Evolutionary conservation across 1,284 basidiomycete species (phyloP), one percentile per base, ranked within the genome.

Genomic region (Amanita bisporigera): DNA sequence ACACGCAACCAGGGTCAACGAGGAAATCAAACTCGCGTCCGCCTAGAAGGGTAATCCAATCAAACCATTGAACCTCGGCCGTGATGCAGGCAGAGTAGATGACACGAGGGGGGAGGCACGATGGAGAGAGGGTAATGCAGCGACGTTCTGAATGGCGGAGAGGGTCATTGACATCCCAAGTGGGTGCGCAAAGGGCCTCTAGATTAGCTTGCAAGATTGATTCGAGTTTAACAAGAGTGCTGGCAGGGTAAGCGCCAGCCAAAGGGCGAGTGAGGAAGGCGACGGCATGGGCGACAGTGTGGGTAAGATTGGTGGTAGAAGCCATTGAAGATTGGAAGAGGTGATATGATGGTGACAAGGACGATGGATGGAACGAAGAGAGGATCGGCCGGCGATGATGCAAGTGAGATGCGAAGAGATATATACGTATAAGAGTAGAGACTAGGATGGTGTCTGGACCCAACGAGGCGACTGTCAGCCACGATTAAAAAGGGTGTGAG

Each of bases 1-100:
- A 89, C 70, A 94, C 86, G 75, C 85, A 87, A 66, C 90, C 91
- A 66, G 92, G 92, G 77, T 93, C 90, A 72, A 92, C 86, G 78
- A 90, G 89, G 67, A 94, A 85, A 77, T 93, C 91, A 72, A 93
- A 89, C 78, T 91, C 90, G 65, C 82, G 79, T 70, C 86, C 84
- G 10, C 91, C 90, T 64, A 93, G 86, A 64, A 85, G 81, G 54
- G 83, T 73, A 62, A 92, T 90, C 91, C 91, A 93, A 73, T 90
- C 86, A 67, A 87, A 87, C 92, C 92, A 93, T 71, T 91, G 87
- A 43, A 93, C 84, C 67, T 86, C 86, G 41, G 89, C 83, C 38
- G 87, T 83, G 64, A 87, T 80, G 79, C 91, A 92, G 17, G 91
- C 89, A 63, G 86, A 81, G 81, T 91, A 88, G 73, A 94, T 83